Conservation (phyloP, 306 rosid species). For the Arachis hypogaea region DNA sequence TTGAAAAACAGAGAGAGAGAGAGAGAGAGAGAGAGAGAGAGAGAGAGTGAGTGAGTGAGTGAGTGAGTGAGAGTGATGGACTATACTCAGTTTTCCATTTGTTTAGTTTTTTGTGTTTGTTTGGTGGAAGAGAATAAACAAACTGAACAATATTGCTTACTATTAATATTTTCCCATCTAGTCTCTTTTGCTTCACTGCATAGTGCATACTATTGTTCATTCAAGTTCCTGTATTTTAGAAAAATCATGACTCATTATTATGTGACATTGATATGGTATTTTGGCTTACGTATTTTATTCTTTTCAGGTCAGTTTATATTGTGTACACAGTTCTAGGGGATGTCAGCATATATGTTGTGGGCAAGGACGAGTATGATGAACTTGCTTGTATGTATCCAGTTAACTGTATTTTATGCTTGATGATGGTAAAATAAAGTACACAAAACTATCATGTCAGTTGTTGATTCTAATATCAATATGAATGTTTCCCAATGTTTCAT, state of each 20-base stretch:
- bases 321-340: constrained; percentile 95
- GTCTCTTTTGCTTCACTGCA: constrained; percentile 15
- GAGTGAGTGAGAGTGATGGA: not conserved
- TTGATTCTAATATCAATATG: constrained; percentile 15
- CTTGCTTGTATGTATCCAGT: constrained; percentile 74
- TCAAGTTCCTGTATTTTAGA: not conserved
- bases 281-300: not conserved
- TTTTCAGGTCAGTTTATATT: constrained; percentile 87
- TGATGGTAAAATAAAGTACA: constrained; percentile 18
- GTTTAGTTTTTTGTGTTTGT: constrained; percentile 4
- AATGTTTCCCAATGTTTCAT: constrained; percentile 25
- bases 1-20: not conserved
- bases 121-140: constrained; percentile 1
- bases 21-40: not conserved
- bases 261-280: constrained; percentile 15
- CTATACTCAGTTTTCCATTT: constrained; percentile 1
- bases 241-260: constrained; percentile 5
- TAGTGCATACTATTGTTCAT: constrained; percentile 13
- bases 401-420: constrained; percentile 17
- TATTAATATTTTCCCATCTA: not conserved
- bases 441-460: constrained; percentile 15
- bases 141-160: not conserved
- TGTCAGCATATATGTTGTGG: constrained; percentile 84
- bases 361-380: constrained; percentile 92
- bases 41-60: not conserved